Evolutionary conservation across 495 filamentous ascomycete genomes (phyloP).

Genomic region (Talaromyces liani): DNA sequence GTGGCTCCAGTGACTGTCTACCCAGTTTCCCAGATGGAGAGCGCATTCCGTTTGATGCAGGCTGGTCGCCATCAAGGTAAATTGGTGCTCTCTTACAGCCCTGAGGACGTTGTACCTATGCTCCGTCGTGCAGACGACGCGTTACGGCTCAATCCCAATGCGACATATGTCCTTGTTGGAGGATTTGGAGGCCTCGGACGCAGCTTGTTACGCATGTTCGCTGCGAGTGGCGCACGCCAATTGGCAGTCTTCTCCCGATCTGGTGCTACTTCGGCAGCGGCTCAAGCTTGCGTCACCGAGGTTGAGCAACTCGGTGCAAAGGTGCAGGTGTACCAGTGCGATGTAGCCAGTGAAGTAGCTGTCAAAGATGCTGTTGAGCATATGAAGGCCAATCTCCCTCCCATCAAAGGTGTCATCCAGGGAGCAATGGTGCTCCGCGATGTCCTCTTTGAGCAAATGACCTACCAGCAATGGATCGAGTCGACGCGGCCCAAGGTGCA

Average conservation of each 20-base stretch:
- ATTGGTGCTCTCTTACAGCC: background rate
- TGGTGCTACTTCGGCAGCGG: background rate
- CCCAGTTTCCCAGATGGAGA: slow-evolving; percentile 30
- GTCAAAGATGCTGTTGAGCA: too few species aligned
- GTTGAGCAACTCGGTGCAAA: too few species aligned
- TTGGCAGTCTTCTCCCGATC: slow-evolving; percentile 18
- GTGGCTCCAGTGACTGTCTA: slow-evolving; percentile 30
- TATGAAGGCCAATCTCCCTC: too few species aligned
- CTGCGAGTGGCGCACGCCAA: slow-evolving; percentile 15
- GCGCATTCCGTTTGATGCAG: slow-evolving; percentile 51
- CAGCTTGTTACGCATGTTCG: slow-evolving; percentile 14
- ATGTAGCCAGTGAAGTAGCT: too few species aligned
- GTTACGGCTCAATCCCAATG: slow-evolving; percentile 5
- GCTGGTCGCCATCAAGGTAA: slow-evolving; percentile 49
- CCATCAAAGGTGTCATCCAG: too few species aligned
- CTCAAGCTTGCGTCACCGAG: too few species aligned
- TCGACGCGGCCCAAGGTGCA: too few species aligned
- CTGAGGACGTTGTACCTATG: background rate
- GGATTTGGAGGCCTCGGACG: slow-evolving; percentile 23
- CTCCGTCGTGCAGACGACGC: slow-evolving; percentile 34
- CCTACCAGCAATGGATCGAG: too few species aligned
- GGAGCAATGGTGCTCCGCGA: too few species aligned
- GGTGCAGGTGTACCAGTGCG: too few species aligned
- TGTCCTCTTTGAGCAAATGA: too few species aligned
- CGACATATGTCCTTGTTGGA: slow-evolving; percentile 23